Evolutionary conservation across 1,284 basidiomycete genomes (phyloP).

Genomic region (Moesziomyces sp.): DNA sequence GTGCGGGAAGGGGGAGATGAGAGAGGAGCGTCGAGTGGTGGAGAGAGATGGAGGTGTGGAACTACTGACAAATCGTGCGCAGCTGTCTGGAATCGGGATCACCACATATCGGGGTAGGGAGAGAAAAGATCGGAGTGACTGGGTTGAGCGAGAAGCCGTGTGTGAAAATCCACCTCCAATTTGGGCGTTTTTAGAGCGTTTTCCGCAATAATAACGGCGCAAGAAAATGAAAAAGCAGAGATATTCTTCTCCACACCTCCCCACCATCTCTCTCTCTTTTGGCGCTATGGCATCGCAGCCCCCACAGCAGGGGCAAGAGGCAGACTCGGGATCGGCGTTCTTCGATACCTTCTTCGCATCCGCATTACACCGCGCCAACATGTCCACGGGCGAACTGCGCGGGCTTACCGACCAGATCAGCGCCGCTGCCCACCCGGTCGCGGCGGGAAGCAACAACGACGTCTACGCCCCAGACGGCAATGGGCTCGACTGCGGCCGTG

Average conservation of each 20-base stretch:
- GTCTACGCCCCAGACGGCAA: conserved; percentile 44
- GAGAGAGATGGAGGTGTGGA: too few relatives aligned
- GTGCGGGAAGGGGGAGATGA: too few relatives aligned
- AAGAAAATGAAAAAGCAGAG: too few relatives aligned
- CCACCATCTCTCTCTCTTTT: background rate
- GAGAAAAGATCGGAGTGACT: too few relatives aligned
- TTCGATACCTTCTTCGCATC: conserved; percentile 50
- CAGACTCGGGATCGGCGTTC: conserved; percentile 27
- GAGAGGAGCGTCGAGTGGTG: too few relatives aligned
- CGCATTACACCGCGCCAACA: conserved; percentile 43
- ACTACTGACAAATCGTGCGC: too few relatives aligned
- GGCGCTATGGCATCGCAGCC: background rate
- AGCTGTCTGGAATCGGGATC: too few relatives aligned
- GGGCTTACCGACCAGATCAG: conserved; percentile 14
- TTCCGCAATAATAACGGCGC: too few relatives aligned
- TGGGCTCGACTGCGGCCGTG: conserved; percentile 45
- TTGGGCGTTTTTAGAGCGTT: too few relatives aligned
- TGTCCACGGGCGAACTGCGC: conserved; percentile 34
- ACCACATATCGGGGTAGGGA: too few relatives aligned
- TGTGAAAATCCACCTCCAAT: too few relatives aligned
- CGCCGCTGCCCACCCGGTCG: conserved; percentile 23
- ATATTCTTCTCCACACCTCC: background rate
- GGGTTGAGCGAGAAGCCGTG: too few relatives aligned
- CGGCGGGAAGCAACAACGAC: conserved; percentile 5
- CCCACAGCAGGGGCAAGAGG: background rate